These are phyloP conservation scores for Lipomyces yamanashiensis DNA, from an alignment of 805 yeast genomes.

Conservation along the genomic window DNA sequence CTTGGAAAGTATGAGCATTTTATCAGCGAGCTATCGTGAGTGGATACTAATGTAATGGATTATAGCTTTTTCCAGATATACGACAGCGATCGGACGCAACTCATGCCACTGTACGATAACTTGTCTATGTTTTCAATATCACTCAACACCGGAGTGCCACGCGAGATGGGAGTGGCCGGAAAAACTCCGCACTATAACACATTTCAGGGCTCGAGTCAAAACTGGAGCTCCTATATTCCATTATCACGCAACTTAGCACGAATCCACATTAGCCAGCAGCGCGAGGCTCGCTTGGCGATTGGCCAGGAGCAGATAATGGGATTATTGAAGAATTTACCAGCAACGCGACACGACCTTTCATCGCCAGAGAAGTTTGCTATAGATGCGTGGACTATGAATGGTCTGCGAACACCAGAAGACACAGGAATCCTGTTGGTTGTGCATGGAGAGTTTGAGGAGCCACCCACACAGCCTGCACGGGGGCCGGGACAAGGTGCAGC, in stretches of 20 bases:
- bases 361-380: slow-evolving; percentile 71
- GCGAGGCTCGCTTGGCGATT: slow-evolving; percentile 61
- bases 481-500: slow-evolving; percentile 51
- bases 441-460: slow-evolving; percentile 85
- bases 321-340: slow-evolving; percentile 72
- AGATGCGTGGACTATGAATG: slow-evolving; percentile 57
- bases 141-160: slow-evolving; percentile 72
- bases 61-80: slow-evolving; percentile 71
- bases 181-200: slow-evolving; percentile 19
- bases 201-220: slow-evolving; percentile 17
- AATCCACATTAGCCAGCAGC: slow-evolving; percentile 54
- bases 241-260: slow-evolving; percentile 77
- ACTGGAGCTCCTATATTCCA: slow-evolving; percentile 57
- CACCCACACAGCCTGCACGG: slow-evolving; percentile 31
- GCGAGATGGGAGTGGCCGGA: slow-evolving; percentile 10
- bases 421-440: slow-evolving; percentile 67
- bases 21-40: too few relatives aligned
- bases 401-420: slow-evolving; percentile 62
- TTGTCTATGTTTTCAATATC: slow-evolving; percentile 85
- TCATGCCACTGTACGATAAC: slow-evolving; percentile 74
- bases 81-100: slow-evolving; percentile 76
- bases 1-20: slow-evolving; percentile 48
- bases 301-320: slow-evolving; percentile 73
- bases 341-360: slow-evolving; percentile 70
- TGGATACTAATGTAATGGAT: not conserved